Base-by-base conservation (phyloP, 441 rosid genomes). In the Dalechampia spathulata region DNA sequence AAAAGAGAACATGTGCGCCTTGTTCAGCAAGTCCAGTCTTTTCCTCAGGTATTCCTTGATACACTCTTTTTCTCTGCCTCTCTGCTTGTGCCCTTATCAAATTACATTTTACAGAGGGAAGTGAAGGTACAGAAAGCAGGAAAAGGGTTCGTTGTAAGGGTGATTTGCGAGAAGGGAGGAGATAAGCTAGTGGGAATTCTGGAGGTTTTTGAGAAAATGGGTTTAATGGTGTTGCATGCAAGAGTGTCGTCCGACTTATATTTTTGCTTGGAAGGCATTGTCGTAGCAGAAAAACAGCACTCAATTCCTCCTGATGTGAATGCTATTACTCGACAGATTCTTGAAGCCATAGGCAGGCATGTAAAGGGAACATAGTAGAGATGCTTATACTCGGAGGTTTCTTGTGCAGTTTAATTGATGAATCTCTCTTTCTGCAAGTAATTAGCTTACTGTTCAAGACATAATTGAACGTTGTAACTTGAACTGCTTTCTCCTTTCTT, bases 261-360 rank as follows among this genome's bases (percentile, higher is more conserved):
- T 16, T 83, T 85, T 59, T 15, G 57, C 54, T 78, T 87, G 82
- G 96, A 87, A 64, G 90, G 88, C 65, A 72, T 74, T 75, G 85
- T 69, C 59, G 76, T 61, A 43, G 74, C 82, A 53, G 72, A 66
- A 64, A 75, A 70, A 59, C 67, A 55, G 17, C 60, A 67, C 5
- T 30, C 5, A n/a, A n/a, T n/a, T 58, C 43, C 51, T 34, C n/a
- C 60, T 28, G 78, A 82, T 55, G 74, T 61, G 4, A 74, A 64
- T 47, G 64, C 50, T 55, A 50, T 81, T 25, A 58, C 76, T 62
- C 71, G 60, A 69, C 67, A 72, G 55, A 54, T 87, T 57, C 61
- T 63, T 26, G 54, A 67, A 41, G 83, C 93, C 46, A 77, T 78
- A 41, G 68, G 60, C 30, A 67, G 67, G 39, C 34, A 30, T 30